A percentile compares a stretch with the other conserved stretches of the same genome.
Evolutionary conservation across 2,329 filamentous ascomycete genomes (phyloP).

Genomic region (Cryphonectria japonica): DNA sequence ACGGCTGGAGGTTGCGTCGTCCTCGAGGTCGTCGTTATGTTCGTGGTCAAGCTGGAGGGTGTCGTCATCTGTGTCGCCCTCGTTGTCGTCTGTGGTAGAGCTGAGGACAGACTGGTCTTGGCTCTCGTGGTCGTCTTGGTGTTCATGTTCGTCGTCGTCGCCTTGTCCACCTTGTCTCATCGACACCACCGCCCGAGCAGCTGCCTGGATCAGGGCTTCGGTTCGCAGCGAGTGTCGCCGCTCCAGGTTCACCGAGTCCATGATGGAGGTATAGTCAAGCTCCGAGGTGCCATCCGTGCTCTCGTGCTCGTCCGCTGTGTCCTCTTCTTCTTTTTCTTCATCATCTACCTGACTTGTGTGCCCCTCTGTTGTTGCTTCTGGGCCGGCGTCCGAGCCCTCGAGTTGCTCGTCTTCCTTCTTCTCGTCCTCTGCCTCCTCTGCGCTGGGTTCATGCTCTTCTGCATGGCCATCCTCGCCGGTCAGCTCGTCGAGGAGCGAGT

Average conservation of each 20-base stretch:
- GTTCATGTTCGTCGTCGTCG: conserved; percentile 28
- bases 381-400: not conserved
- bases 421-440: not conserved
- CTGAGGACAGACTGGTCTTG: conserved; percentile 31
- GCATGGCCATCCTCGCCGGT: not conserved
- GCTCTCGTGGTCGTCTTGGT: conserved; percentile 13
- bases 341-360: too few species aligned
- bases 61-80: too few species aligned
- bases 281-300: conserved; percentile 23
- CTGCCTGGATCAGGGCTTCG: conserved; percentile 57
- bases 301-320: conserved; percentile 15
- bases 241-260: conserved; percentile 32
- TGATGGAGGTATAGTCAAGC: conserved; percentile 26
- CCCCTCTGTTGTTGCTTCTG: not conserved
- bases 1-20: conserved; percentile 25
- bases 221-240: conserved; percentile 50
- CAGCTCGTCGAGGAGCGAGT: conserved; percentile 9
- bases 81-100: conserved; percentile 28
- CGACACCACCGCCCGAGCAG: conserved; percentile 54
- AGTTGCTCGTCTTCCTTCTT: not conserved
- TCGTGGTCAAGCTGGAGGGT: conserved; percentile 20
- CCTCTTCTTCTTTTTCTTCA: too few species aligned
- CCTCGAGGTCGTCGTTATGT: conserved; percentile 25
- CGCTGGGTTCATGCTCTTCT: not conserved
- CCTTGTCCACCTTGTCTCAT: conserved; percentile 36